Percentiles rank a stretch among this genome's conserved stretches.
Conservation (phyloP, 2,329 filamentous ascomycete species). For the Tolypocladium paradoxum region DNA sequence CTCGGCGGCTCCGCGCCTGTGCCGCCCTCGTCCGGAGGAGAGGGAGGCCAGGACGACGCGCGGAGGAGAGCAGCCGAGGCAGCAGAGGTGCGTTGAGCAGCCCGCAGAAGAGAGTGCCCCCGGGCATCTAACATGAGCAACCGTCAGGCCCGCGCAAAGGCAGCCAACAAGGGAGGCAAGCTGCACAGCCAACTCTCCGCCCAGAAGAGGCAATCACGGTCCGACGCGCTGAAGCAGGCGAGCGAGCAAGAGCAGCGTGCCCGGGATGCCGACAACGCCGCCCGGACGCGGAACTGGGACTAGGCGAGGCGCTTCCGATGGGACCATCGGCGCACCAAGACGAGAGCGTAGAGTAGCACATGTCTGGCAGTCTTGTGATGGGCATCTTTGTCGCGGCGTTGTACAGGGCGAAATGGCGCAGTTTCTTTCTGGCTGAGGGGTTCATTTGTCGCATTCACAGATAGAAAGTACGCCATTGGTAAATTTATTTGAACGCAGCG, state of each 20-base stretch:
- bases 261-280: slow-evolving; percentile 56
- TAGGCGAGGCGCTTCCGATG: slow-evolving; percentile 5
- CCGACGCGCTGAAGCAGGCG: slow-evolving; percentile 54
- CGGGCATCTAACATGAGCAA: not conserved
- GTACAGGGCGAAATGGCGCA: not conserved
- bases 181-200: slow-evolving; percentile 59
- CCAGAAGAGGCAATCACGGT: slow-evolving; percentile 64
- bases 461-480: not conserved
- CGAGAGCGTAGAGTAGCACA: not conserved
- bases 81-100: slow-evolving; percentile 57
- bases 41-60: slow-evolving; percentile 42
- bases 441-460: not conserved
- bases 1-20: slow-evolving; percentile 41
- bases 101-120: too few species aligned
- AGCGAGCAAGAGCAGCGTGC: slow-evolving; percentile 55
- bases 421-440: not conserved
- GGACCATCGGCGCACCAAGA: not conserved
- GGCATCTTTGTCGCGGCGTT: not conserved
- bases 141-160: slow-evolving; percentile 55
- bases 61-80: slow-evolving; percentile 66
- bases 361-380: not conserved
- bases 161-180: slow-evolving; percentile 50
- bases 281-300: slow-evolving; percentile 23
- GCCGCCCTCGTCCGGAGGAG: slow-evolving; percentile 10
- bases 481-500: not conserved